Percentiles rank a stretch among this genome's conserved stretches.
Evolutionary conservation across 2,329 filamentous ascomycete genomes (phyloP).

Genomic region (Calonectria montana): DNA sequence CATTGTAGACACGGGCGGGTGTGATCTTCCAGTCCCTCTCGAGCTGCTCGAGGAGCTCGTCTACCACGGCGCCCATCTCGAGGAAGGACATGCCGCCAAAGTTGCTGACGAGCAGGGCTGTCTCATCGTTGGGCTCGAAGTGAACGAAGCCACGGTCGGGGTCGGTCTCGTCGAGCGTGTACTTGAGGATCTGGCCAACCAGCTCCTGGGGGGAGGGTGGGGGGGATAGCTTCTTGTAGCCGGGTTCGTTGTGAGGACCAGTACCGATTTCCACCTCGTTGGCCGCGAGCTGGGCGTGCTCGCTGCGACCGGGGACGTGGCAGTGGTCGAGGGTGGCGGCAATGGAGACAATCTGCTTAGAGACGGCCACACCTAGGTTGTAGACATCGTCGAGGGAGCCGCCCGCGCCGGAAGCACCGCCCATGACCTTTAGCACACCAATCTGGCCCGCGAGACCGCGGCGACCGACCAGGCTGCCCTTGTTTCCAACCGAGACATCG

Average conservation of each 20-base stretch:
- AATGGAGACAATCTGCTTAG: conserved; percentile 65
- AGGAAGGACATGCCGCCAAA: conserved; percentile 69
- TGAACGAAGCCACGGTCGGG: conserved; percentile 61
- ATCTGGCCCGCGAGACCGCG: conserved; percentile 72
- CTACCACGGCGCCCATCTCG: conserved; percentile 65
- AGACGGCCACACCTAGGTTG: conserved; percentile 61
- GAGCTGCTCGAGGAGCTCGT: conserved; percentile 65
- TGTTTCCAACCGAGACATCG: conserved; percentile 72
- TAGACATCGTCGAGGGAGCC: conserved; percentile 62
- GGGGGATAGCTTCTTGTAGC: conserved; percentile 66
- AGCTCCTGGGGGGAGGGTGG: conserved; percentile 60
- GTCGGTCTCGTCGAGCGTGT: conserved; percentile 69
- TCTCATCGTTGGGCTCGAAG: conserved; percentile 60
- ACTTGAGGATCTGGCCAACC: conserved; percentile 67
- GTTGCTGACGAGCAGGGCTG: conserved; percentile 67
- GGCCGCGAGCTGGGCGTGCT: conserved; percentile 59
- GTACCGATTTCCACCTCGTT: conserved; percentile 73
- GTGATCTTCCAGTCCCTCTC: conserved; percentile 58
- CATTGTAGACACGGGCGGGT: conserved; percentile 67
- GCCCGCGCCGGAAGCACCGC: conserved; percentile 60
- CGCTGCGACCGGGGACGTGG: conserved; percentile 65
- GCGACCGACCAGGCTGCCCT: conserved; percentile 68
- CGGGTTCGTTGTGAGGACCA: conserved; percentile 75
- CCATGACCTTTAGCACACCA: conserved; percentile 68
- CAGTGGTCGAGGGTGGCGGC: conserved; percentile 71